These are phyloP conservation scores for Diaporthe humulicola DNA, from an alignment of 2,329 filamentous ascomycete species.

Conservation along the genomic window DNA sequence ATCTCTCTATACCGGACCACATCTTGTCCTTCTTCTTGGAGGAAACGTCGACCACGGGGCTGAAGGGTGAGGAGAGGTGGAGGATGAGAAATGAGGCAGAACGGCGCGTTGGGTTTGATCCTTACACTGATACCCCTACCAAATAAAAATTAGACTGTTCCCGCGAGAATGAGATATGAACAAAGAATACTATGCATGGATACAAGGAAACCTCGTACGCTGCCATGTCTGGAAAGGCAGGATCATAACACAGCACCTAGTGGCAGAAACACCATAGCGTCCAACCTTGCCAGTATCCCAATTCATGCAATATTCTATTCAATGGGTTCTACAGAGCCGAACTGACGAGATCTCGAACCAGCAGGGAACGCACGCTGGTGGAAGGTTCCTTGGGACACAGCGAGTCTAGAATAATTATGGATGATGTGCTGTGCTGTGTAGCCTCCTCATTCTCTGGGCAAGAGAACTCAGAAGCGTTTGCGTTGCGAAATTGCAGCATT, in stretches of 20 bases:
- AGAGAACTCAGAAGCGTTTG: not conserved
- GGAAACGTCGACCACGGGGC: conserved; percentile 66
- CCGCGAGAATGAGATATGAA: not conserved
- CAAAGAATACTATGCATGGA: not conserved
- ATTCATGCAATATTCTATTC: not conserved
- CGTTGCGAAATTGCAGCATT: not conserved
- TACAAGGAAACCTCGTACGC: not conserved
- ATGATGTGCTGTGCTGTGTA: no score
- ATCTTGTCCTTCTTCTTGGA: conserved; percentile 89
- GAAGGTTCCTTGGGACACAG: not conserved
- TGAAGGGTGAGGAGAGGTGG: conserved; percentile 60
- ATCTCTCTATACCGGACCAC: conserved; percentile 91
- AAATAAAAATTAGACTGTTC: conserved; percentile 41
- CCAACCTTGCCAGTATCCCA: not conserved
- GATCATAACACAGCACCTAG: not conserved
- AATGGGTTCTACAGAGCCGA: not conserved
- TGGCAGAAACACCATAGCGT: conserved; percentile 3
- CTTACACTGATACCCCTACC: conserved; percentile 62
- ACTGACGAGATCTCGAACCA: not conserved
- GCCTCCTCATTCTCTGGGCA: no score
- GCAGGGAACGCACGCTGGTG: not conserved
- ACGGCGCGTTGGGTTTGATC: conserved; percentile 67
- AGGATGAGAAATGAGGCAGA: conserved; percentile 61
- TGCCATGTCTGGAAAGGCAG: not conserved
- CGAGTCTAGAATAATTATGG: not conserved